A percentile compares a stretch with the other conserved stretches of the same genome.
Conservation (phyloP, 192 early-diverging fungal genomes). For the Coemansia sp. region DNA sequence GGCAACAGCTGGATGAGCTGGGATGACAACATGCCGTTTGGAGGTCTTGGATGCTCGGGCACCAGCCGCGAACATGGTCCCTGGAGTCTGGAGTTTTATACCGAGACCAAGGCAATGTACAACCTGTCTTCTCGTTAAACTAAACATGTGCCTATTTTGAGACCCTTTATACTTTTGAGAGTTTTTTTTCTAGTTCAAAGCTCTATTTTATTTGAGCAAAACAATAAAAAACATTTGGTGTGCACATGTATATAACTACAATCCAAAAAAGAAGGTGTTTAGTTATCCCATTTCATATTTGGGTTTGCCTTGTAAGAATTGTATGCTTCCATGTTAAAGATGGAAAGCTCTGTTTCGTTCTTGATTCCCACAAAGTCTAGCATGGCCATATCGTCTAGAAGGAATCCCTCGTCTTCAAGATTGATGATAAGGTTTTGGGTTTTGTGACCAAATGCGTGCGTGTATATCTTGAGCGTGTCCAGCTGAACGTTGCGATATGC, state of each 20-base stretch:
- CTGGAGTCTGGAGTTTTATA: constrained; percentile 68
- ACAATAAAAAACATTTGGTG: too few species aligned
- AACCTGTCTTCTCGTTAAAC: constrained; percentile 1
- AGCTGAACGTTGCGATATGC: constrained; percentile 22
- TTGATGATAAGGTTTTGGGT: constrained; percentile 88
- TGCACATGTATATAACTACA: too few species aligned
- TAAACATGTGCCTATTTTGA: not conserved
- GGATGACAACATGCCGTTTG: constrained; percentile 78
- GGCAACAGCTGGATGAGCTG: constrained; percentile 76
- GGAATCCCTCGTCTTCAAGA: constrained; percentile 68
- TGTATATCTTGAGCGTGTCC: constrained; percentile 46
- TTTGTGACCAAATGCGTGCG: constrained; percentile 56
- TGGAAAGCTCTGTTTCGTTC: constrained; percentile 84
- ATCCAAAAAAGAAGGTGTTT: constrained; percentile 10
- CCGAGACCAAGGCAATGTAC: constrained; percentile 52
- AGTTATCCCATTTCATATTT: constrained; percentile 72
- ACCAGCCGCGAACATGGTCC: constrained; percentile 67
- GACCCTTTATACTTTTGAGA: not conserved
- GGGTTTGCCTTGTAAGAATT: constrained; percentile 73
- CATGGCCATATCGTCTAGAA: constrained; percentile 58
- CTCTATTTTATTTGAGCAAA: too few species aligned
- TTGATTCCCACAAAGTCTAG: constrained; percentile 52
- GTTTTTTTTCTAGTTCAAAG: too few species aligned
- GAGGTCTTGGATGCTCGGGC: constrained; percentile 62
- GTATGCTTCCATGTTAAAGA: constrained; percentile 74